Evolutionary conservation across 1,284 basidiomycete genomes (phyloP).

Genomic region (Sanghuangporus weigelae): DNA sequence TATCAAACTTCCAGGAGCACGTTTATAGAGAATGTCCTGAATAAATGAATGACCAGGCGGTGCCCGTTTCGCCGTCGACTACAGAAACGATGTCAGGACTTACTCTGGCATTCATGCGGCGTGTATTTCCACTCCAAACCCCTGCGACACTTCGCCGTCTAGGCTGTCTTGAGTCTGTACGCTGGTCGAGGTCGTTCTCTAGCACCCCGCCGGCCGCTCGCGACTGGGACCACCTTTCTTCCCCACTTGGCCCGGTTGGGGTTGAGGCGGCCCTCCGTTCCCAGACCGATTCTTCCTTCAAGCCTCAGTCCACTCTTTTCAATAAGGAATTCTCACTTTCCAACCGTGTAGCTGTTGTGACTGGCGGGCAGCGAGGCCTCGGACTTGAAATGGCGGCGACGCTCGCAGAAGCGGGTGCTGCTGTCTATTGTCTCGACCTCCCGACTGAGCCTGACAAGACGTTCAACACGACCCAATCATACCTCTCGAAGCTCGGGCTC

Average conservation of each 20-base stretch:
- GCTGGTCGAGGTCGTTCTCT: neutral
- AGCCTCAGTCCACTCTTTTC: slow-evolving; percentile 47
- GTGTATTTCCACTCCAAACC: neutral
- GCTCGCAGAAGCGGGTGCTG: slow-evolving; percentile 72
- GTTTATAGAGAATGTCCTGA: too few relatives aligned
- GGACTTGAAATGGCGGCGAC: slow-evolving; percentile 80
- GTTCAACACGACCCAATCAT: slow-evolving; percentile 53
- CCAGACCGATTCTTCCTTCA: slow-evolving; percentile 28
- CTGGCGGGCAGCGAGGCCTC: slow-evolving; percentile 76
- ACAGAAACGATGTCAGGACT: too few relatives aligned
- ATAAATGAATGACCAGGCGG: too few relatives aligned
- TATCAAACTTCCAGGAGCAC: too few relatives aligned
- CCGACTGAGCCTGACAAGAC: slow-evolving; percentile 59
- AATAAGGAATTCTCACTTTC: slow-evolving; percentile 69
- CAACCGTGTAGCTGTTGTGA: slow-evolving; percentile 73
- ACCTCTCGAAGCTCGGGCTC: slow-evolving; percentile 40
- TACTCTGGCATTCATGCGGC: too few relatives aligned
- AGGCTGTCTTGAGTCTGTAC: neutral
- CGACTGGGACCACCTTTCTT: slow-evolving; percentile 36
- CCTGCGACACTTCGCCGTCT: neutral
- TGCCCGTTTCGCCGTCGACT: too few relatives aligned
- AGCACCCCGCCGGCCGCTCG: neutral
- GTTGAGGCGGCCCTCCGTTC: slow-evolving; percentile 53
- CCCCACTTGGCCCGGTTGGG: slow-evolving; percentile 53
- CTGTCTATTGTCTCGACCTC: slow-evolving; percentile 75